Base-by-base conservation (phyloP, 257 asterid species). In the Cordia subcordata region DNA sequence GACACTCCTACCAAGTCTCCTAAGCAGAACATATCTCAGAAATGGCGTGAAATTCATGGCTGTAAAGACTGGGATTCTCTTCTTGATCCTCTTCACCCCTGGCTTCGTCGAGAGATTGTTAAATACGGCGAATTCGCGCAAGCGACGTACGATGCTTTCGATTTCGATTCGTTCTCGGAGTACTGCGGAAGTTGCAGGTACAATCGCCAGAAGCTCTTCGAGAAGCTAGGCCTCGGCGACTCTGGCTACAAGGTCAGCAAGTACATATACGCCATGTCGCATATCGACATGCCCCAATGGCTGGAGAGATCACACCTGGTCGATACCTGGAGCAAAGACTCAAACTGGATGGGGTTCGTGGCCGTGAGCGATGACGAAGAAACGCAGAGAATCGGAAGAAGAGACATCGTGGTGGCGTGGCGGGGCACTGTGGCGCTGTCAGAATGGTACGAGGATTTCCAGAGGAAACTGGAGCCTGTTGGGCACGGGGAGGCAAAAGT, bases 341-440 rank as follows among this genome's bases (percentile, higher is more conserved):
- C 95, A 0, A 88, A 88, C 13, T 88, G 95, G 96, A 88, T 85
- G 62, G 96, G 96, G 0, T 88, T 83, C 49, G 83, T 85, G 4
- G 90, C 86, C 0, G 86, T 81, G 18, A 83, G 93, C 64, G 81
- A 81, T 49, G 88, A 83, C 13, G 62, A 66, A 8, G 90, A 88
- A 54, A 65, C 95, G 4, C 20, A n/a, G 17, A 20, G 96, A 19
- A 85, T 88, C 19, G 93, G 96, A 3, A 63, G 93, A 21, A 70
- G 88, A 22, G 88, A 88, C 72, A 72, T 88, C 8, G 86, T 78
- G 16, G 94, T 85, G 39, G 72, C 96, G 42, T 88, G 94, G 94
- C 77, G 93, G 38, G 96, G 96, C 62, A 88, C 88, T 46, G 93
- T 83, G 35, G 70, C 77, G 33, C 88, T 88, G 13, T 68, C 94